A percentile compares a stretch with the other conserved stretches of the same genome.
These are phyloP conservation scores for Phytophthora vignae DNA, from an alignment of 352 stramenopile genomes.

Conservation along the genomic window DNA sequence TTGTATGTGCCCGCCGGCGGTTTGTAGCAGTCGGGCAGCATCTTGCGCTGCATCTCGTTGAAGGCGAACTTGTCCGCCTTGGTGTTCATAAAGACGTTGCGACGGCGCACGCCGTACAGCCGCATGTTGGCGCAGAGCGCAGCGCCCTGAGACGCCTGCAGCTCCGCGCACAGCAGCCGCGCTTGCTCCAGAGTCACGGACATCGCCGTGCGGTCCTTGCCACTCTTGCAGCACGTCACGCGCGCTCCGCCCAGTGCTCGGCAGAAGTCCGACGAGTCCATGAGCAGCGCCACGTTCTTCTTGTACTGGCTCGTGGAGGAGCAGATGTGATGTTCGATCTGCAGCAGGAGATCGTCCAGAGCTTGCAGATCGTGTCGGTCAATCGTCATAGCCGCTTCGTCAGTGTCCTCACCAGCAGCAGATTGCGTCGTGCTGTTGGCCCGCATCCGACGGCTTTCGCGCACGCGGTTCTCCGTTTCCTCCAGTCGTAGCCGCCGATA, in stretches of 20 bases:
- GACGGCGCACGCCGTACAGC: constrained; percentile 73
- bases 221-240: constrained; percentile 97
- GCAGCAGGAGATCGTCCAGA: constrained; percentile 68
- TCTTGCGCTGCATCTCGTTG: constrained; percentile 88
- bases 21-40: constrained; percentile 89
- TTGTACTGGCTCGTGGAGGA: constrained; percentile 76
- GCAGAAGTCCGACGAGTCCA: constrained; percentile 87
- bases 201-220: constrained; percentile 98
- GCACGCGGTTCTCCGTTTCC: constrained; percentile 41
- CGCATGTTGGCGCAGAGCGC: constrained; percentile 79
- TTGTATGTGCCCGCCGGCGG: constrained; percentile 85
- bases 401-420: constrained; percentile 18
- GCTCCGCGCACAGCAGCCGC: constrained; percentile 62
- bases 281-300: constrained; percentile 84
- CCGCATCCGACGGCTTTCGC: constrained; percentile 35
- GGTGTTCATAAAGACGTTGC: constrained; percentile 89
- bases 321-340: constrained; percentile 82
- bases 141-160: constrained; percentile 64
- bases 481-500: constrained; percentile 59
- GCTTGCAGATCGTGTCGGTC: constrained; percentile 53
- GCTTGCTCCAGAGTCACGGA: constrained; percentile 95
- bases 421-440: constrained; percentile 19
- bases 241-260: constrained; percentile 89
- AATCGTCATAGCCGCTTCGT: constrained; percentile 42
- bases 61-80: constrained; percentile 88